A percentile compares a stretch with the other conserved stretches of the same genome.
phyloP scores from a whole-genome alignment of 2,329 filamentous ascomycete genomes.

The Fusarium nematophilum region DNA sequence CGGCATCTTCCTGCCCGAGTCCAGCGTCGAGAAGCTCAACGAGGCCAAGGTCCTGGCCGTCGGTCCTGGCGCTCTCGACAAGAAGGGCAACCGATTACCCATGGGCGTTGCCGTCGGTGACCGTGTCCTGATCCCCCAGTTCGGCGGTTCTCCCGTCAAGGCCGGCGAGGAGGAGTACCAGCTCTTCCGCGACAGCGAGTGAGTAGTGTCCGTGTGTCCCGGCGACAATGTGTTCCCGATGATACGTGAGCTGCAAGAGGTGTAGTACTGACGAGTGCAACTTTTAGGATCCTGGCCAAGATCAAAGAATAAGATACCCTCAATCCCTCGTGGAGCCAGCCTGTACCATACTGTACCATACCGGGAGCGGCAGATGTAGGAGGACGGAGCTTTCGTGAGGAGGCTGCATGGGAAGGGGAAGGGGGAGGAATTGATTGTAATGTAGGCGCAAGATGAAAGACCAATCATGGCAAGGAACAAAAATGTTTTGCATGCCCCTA shows the following conservation, averaged over 20 bases:
- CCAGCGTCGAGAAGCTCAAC: conserved; percentile 96
- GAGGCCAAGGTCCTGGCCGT: conserved; percentile 97
- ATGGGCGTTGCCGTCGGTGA: conserved; percentile 88
- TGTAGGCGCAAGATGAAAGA: conserved; percentile 33
- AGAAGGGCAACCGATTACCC: conserved; percentile 86
- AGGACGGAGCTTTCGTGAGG: conserved; percentile 25
- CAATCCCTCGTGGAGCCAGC: conserved; percentile 32
- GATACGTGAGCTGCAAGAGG: background rate
- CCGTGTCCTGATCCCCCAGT: conserved; percentile 96
- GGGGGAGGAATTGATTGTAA: conserved; percentile 37
- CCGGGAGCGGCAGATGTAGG: conserved; percentile 31
- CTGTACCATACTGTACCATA: conserved; percentile 54
- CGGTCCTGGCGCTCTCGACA: conserved; percentile 87
- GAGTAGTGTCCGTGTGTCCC: conserved; percentile 59
- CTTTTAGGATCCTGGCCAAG: conserved; percentile 89
- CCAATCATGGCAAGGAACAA: conserved; percentile 28
- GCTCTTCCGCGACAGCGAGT: conserved; percentile 98
- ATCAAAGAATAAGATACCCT: conserved; percentile 83
- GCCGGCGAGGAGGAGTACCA: conserved; percentile 97
- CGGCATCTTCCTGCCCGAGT: conserved; percentile 98
- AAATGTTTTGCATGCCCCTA: conserved; percentile 21
- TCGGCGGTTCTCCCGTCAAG: conserved; percentile 94
- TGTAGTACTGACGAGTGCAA: conserved; percentile 26
- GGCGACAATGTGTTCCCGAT: background rate
- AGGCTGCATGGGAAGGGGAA: conserved; percentile 15